Evolutionary conservation across 306 rosid genomes (phyloP), one percentile per base, ranked within the genome.

Genomic region (Vicia faba): DNA sequence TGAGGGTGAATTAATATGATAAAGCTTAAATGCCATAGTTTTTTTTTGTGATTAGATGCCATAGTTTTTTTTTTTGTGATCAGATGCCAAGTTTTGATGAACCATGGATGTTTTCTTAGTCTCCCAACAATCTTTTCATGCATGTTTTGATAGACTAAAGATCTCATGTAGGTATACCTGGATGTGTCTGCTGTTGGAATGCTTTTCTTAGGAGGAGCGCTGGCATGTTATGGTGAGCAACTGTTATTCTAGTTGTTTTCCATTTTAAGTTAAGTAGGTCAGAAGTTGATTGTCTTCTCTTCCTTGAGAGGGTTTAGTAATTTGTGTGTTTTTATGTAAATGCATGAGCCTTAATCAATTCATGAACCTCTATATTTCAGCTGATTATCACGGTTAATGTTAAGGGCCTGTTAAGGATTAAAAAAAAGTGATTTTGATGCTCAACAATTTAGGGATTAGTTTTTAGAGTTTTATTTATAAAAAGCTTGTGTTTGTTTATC

Each of bases 161-260:
- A 70, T 39, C 43, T 80, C 59, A 54, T 85, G 87, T 96, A 93
- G 99, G 96, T 88, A 60, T 93, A 93, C 72, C 81, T 85, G 67
- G 86, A 86, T 77, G 41, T 86, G 73, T 79, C 87, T 78, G 91
- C 96, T 10, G 50, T 78, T 39, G 90, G 63, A 45, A 85, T 75
- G 60, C 92, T 93, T 76, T 23, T 90, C 70, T 74, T 90, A 71
- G 97, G 84, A 57, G 96, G 84, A 74, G 97, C 95, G 39, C 72
- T 93, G 56, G 96, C 95, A 13, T 88, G 87, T 76, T 93, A 93
- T 65, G 99, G 99, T 85, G 69, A 76, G 92, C 45, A 56, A 54
- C 67, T 59, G 16, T 65, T 44, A 55, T 64, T 84, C 36, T 44
- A 58, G 41, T 40, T 50, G 35, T 75, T 76, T 33, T 62, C 71